Evolutionary conservation across 2,329 filamentous ascomycete species (phyloP).

Genomic region (Rutstroemia sp.): DNA sequence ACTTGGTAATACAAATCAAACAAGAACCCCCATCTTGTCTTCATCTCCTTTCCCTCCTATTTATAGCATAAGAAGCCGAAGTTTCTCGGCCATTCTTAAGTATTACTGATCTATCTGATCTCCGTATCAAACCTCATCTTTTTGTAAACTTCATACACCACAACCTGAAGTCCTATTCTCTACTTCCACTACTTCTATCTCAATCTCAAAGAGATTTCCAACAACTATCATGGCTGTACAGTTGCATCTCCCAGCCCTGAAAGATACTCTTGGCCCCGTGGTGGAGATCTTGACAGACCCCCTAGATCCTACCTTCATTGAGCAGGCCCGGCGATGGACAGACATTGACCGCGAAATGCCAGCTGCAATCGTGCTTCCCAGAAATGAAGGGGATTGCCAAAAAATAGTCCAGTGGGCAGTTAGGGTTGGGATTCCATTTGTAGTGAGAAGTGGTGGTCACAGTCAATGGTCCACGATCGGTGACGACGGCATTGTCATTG

Average conservation of each 20-base stretch:
- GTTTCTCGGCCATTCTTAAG: too few species aligned
- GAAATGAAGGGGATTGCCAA: conserved; percentile 11
- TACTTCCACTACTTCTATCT: too few species aligned
- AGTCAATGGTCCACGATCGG: conserved; percentile 26
- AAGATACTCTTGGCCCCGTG: not conserved
- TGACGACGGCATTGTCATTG: conserved; percentile 23
- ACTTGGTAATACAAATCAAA: too few species aligned
- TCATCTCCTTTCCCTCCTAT: too few species aligned
- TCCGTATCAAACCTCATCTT: too few species aligned
- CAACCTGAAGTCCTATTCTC: too few species aligned
- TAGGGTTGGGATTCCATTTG: conserved; percentile 16
- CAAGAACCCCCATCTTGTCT: too few species aligned
- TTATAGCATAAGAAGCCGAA: too few species aligned
- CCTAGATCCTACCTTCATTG: not conserved
- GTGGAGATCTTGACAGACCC: not conserved
- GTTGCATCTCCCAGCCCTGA: not conserved
- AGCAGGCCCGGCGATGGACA: conserved; percentile 11
- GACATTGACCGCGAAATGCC: conserved; percentile 11
- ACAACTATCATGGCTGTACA: too few species aligned
- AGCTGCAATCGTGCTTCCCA: conserved; percentile 14
- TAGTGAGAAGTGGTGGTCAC: conserved; percentile 22
- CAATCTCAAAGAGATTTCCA: too few species aligned
- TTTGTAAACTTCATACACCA: too few species aligned
- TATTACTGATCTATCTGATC: too few species aligned
- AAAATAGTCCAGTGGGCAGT: conserved; percentile 10